Evolutionary conservation across 1,284 basidiomycete genomes (phyloP).

Genomic region (Malassezia vespertilionis): DNA sequence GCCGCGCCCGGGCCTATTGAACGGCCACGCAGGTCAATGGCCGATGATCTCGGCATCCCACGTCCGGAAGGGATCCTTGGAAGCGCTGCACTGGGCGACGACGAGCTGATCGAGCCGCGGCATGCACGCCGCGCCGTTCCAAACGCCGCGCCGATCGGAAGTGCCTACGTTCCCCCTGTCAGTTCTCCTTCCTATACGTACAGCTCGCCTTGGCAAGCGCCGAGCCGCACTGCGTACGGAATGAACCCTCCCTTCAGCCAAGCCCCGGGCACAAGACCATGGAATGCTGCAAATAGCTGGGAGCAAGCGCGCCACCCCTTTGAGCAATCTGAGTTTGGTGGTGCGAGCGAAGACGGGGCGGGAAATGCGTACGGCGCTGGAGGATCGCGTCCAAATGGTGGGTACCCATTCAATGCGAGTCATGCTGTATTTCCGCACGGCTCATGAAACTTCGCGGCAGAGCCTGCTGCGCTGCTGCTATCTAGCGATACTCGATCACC

Average conservation of each 20-base stretch:
- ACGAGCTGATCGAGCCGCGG: constrained; percentile 42
- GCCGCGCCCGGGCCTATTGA: constrained; percentile 48
- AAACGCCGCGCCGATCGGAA: constrained; percentile 27
- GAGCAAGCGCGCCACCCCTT: constrained; percentile 42
- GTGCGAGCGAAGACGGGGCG: too few species aligned
- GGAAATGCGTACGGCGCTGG: too few species aligned
- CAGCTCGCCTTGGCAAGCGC: constrained; percentile 14
- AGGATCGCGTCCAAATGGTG: too few species aligned
- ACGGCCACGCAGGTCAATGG: constrained; percentile 29
- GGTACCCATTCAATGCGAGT: too few species aligned
- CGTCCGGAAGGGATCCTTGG: constrained; percentile 40
- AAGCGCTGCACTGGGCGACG: constrained; percentile 44
- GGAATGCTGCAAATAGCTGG: constrained; percentile 21
- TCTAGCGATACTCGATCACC: too few species aligned
- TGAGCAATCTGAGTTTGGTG: constrained; percentile 31
- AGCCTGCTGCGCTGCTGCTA: too few species aligned
- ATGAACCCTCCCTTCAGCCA: constrained; percentile 27
- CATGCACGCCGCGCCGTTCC: constrained; percentile 24
- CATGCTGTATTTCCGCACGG: too few species aligned
- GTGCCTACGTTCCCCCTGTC: constrained; percentile 17
- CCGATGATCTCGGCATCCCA: constrained; percentile 6
- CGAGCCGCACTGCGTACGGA: constrained; percentile 12
- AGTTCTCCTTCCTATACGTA: neutral
- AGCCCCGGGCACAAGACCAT: constrained; percentile 4
- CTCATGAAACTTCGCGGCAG: too few species aligned